Base-by-base conservation (phyloP, 805 yeast genomes). In the Kockiozyma suomiensis region DNA sequence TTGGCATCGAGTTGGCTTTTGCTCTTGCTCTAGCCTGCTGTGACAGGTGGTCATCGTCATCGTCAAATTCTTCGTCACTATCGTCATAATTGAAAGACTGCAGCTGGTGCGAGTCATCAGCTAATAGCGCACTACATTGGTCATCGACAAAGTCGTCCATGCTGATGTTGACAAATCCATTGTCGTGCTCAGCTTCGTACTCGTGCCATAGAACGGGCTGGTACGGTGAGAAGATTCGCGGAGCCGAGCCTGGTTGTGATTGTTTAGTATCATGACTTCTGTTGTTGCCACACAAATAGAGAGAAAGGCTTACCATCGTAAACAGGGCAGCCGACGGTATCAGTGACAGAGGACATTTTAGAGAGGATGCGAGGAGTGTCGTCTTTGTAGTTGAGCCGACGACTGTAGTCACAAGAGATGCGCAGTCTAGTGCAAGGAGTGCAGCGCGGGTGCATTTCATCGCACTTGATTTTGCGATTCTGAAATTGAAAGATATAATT, bases 381-480 rank as follows among this genome's bases (percentile, higher is more conserved):
- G 35, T 61, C 65, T 42, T 61, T 61, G 47, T 59, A 59, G 59
- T 48, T 61, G 32, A 61, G 43, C 7, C 62, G 53, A 4, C 62
- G 58, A 17, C 54, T 50, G 35, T 61, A 61, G 48, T 61, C 64
- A 42, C 65, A 61, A 19, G 52, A 6, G 17, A 54, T 50, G n/a
- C 48, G 41, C 10, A 61, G 50, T 4, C 65, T 64, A 2, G 48
- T 26, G 54, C 65, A 61, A 8, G 65, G 65, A 2, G 58, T 54
- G 48, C 65, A 61, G 1, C 48, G 19, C 4, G 65, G 65, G n/a
- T 54, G 64, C 3, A 38, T 21, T 42, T 61, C 65, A 42, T 61
- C 65, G 52, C 65, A 61, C 43, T 61, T 61, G 47, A 61, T 59
- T 19, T 58, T 61, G 17, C 65, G 50, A 32, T 54, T 59, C 65